Evolutionary conservation across 2,329 filamentous ascomycete genomes (phyloP), one percentile per base, ranked within the genome.

Genomic region (Aschersonia sp.): DNA sequence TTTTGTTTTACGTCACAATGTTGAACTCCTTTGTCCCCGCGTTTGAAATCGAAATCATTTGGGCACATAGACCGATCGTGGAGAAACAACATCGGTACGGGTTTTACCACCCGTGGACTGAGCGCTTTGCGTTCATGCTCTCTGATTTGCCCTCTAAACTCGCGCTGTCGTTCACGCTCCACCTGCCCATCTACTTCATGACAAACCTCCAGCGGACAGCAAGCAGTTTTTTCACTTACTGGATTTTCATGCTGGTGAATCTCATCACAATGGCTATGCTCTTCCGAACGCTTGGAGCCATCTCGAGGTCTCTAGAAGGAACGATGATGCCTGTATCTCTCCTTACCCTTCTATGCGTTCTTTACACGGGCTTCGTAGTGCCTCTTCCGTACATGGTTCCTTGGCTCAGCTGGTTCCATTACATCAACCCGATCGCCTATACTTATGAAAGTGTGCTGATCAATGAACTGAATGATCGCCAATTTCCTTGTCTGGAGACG

Each of bases 61-160:
- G 90, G 60, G 78, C 85, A 2, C 87, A 94, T 74, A 83, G 89
- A 40, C 84, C 85, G 1, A 94, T 95, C 56, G 86, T 95, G 52
- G 87, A 94, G 60, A 95, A 94, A 62, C 88, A 96, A 57, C 69
- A 75, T 49, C 79, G 83, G 49, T 95, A 94, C 60, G 87, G 87
- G n/a, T 73, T 95, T 30, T 94, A 95, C 57, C 88, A 94, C 58
- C 87, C 89, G 0, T 87, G 83, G 10, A 83, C 87, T 12, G 87
- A 95, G 70, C 85, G 87, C 10, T 73, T 86, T 50, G 79, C 85
- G 0, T 92, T 85, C 6, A 92, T 94, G 83, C 64, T 95, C 32
- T 83, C 77, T 51, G 89, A 95, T 56, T 68, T 94, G 64, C 88
- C 88, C 0, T 86, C 86, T 64, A 94, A 64, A 52, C 63, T 92